phyloP scores from a whole-genome alignment of 192 early-diverging fungal species.

The Kappamyces sp. region DNA sequence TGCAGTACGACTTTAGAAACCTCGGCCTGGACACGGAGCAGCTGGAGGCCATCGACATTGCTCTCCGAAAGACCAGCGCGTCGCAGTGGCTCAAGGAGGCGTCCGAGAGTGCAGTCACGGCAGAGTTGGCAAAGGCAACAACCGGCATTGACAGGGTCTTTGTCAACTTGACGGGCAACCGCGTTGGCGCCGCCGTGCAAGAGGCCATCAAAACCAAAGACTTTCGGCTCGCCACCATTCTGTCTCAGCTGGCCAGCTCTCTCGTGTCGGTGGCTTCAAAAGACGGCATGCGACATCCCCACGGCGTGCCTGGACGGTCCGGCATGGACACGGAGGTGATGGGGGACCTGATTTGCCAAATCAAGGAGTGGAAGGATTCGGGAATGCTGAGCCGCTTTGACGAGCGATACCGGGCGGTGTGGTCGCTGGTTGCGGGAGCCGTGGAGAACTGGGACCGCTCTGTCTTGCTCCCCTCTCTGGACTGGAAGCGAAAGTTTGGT shows the following conservation, averaged over 20 bases:
- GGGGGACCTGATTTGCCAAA: conserved; percentile 25
- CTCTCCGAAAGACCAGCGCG: conserved; percentile 49
- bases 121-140: conserved; percentile 24
- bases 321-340: conserved; percentile 18
- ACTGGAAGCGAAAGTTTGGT: conserved; percentile 46
- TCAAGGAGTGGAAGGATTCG: conserved; percentile 29
- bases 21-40: conserved; percentile 14
- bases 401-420: conserved; percentile 30
- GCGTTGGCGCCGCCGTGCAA: conserved; percentile 57
- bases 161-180: conserved; percentile 50
- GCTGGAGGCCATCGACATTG: conserved; percentile 21
- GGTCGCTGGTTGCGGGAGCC: conserved; percentile 34
- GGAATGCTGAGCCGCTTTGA: conserved; percentile 9
- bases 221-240: conserved; percentile 67
- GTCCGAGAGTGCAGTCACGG: conserved; percentile 40
- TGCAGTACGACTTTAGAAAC: conserved; percentile 14
- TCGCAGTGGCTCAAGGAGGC: conserved; percentile 60
- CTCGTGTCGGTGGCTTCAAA: conserved; percentile 16
- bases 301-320: conserved; percentile 30
- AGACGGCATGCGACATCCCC: conserved; percentile 11
- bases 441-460: conserved; percentile 25
- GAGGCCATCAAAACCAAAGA: conserved; percentile 58
- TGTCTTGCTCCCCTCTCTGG: conserved; percentile 10
- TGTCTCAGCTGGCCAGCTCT: conserved; percentile 65
- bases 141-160: conserved; percentile 32